These are phyloP conservation scores for Acrocalymma vagum DNA, from an alignment of 2,329 filamentous ascomycete species.

Conservation along the genomic window DNA sequence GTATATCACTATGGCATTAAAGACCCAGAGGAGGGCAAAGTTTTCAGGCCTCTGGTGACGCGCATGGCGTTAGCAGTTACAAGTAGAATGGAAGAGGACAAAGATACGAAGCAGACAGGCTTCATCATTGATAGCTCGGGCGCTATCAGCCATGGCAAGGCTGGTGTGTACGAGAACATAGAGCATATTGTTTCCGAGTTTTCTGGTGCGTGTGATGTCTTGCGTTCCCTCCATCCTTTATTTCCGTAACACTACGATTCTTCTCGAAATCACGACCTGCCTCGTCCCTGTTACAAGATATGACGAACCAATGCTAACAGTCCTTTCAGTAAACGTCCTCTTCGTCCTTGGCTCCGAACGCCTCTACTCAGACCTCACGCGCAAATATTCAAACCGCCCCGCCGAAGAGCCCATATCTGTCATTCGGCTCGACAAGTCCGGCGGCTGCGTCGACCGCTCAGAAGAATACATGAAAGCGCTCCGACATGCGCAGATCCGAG, in stretches of 20 bases:
- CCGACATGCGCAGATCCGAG: constrained; percentile 80
- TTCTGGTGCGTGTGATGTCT: constrained; percentile 59
- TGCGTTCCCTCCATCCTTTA: constrained; percentile 6
- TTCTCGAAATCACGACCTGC: constrained; percentile 1
- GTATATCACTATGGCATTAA: constrained; percentile 87
- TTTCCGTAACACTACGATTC: not conserved
- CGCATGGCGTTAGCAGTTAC: constrained; percentile 81
- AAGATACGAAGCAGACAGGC: constrained; percentile 74
- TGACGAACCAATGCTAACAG: constrained; percentile 33
- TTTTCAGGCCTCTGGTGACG: constrained; percentile 79
- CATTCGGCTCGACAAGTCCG: constrained; percentile 82
- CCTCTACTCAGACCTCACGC: constrained; percentile 76
- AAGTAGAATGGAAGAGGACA: constrained; percentile 79
- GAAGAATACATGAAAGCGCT: constrained; percentile 75
- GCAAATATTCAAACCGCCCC: constrained; percentile 67
- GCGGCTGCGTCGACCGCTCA: constrained; percentile 82
- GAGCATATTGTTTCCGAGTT: constrained; percentile 79
- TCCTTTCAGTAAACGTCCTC: constrained; percentile 73
- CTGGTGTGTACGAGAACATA: constrained; percentile 76
- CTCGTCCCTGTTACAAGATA: not conserved
- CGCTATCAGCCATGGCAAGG: constrained; percentile 69
- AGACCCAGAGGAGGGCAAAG: constrained; percentile 71
- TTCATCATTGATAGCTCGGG: constrained; percentile 87
- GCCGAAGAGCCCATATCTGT: constrained; percentile 76
- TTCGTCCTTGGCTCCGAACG: constrained; percentile 82